These are phyloP conservation scores for Wickerhamiella alocasiicola DNA, from an alignment of 805 yeast genomes.

Conservation along the genomic window DNA sequence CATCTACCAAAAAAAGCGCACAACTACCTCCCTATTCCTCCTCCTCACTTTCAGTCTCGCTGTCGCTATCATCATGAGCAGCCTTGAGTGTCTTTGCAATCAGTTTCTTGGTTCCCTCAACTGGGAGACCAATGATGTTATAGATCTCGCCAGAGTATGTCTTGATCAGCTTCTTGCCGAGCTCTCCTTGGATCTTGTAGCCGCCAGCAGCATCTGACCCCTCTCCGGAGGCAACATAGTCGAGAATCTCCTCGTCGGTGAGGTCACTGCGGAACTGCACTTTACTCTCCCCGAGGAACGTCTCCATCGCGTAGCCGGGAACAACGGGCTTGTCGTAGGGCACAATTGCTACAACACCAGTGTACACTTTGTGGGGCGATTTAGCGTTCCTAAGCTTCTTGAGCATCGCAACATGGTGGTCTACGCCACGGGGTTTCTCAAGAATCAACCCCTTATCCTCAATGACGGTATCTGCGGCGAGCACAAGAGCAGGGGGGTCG, in stretches of 20 bases:
- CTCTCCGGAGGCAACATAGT: slow-evolving; percentile 59
- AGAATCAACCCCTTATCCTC: slow-evolving; percentile 46
- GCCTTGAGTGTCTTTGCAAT: slow-evolving; percentile 26
- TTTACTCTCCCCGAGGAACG: slow-evolving; percentile 33
- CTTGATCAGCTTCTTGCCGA: slow-evolving; percentile 42
- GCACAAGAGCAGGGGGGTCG: slow-evolving; percentile 25
- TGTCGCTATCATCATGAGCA: slow-evolving; percentile 23
- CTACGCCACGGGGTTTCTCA: slow-evolving; percentile 65
- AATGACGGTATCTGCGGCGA: slow-evolving; percentile 72
- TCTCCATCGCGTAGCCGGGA: slow-evolving; percentile 32
- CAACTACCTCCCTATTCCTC: no score
- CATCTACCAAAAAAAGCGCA: no score
- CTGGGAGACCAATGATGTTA: slow-evolving; percentile 84
- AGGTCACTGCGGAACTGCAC: slow-evolving; percentile 30
- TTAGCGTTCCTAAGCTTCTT: slow-evolving; percentile 34
- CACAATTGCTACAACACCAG: slow-evolving; percentile 41
- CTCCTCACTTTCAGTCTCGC: slow-evolving; percentile 17
- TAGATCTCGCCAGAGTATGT: slow-evolving; percentile 66
- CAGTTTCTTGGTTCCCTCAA: slow-evolving; percentile 39
- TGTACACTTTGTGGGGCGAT: slow-evolving; percentile 37
- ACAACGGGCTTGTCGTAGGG: slow-evolving; percentile 31
- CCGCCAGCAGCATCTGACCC: slow-evolving; percentile 88
- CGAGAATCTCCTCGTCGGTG: slow-evolving; percentile 42
- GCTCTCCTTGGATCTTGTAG: slow-evolving; percentile 59
- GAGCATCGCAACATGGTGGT: slow-evolving; percentile 40